Conservation (phyloP, 2,329 filamentous ascomycete species). For the Aureobasidium subglaciale region DNA sequence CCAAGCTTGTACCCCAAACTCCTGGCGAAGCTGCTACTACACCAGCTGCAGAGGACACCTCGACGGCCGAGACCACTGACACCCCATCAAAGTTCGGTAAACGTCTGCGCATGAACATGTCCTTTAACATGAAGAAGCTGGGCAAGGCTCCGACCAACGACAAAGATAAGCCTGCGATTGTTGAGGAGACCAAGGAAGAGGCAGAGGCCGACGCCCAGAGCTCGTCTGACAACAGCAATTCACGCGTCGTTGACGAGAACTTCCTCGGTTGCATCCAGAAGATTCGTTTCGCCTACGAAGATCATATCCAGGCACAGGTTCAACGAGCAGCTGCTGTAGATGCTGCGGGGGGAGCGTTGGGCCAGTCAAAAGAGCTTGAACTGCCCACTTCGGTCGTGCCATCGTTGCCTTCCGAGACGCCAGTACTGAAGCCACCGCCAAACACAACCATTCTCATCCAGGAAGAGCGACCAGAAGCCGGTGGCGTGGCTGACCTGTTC, state of each 20-base stretch:
- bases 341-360: conserved; percentile 26
- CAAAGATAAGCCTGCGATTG: conserved; percentile 52
- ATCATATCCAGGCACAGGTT: conserved; percentile 48
- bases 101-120: conserved; percentile 67
- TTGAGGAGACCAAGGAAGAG: conserved; percentile 62
- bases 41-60: conserved; percentile 26
- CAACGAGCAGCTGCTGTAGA: conserved; percentile 26
- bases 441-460: conserved; percentile 59
- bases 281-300: conserved; percentile 67
- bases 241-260: conserved; percentile 68
- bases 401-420: conserved; percentile 65
- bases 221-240: conserved; percentile 50
- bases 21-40: conserved; percentile 32
- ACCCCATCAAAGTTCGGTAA: conserved; percentile 56
- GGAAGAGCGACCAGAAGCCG: conserved; percentile 56
- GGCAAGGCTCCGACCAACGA: conserved; percentile 61
- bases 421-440: conserved; percentile 63
- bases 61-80: conserved; percentile 47
- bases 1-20: conserved; percentile 23
- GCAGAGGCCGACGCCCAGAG: conserved; percentile 52
- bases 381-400: conserved; percentile 61
- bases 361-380: conserved; percentile 21
- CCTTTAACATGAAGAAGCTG: conserved; percentile 73
- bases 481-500: conserved; percentile 75
- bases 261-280: conserved; percentile 66